Conservation (phyloP, 1,284 basidiomycete species). For the Marasmius oreades region DNA sequence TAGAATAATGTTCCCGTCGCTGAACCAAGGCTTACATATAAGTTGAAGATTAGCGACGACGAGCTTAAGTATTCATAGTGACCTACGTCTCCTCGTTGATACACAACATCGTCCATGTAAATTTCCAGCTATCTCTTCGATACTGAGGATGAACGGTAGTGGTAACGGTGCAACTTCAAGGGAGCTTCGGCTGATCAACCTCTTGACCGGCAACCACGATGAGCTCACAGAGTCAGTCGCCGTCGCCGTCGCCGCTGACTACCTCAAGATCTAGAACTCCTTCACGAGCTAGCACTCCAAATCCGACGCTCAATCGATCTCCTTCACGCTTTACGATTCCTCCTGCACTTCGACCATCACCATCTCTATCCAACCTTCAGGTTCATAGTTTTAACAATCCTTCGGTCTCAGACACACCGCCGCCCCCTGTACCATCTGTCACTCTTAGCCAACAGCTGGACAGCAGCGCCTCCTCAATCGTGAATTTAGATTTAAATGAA, state of each 20-base stretch:
- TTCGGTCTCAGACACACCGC: conserved; percentile 20
- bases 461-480: conserved; percentile 66
- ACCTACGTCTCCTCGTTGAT: conserved; percentile 10
- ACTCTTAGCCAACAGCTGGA: conserved; percentile 33
- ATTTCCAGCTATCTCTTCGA: not conserved
- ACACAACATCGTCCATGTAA: conserved; percentile 3
- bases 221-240: not conserved
- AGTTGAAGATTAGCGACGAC: conserved; percentile 9
- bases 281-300: conserved; percentile 8
- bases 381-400: conserved; percentile 35
- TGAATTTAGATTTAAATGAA: conserved; percentile 58
- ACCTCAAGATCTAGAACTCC: conserved; percentile 8
- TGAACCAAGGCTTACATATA: conserved; percentile 46
- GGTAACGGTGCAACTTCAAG: no score
- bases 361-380: conserved; percentile 42
- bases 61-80: not conserved
- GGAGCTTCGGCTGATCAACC: not conserved
- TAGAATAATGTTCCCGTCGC: conserved; percentile 56
- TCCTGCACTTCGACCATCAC: conserved; percentile 37
- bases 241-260: not conserved
- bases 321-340: conserved; percentile 32
- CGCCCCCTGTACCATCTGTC: conserved; percentile 25
- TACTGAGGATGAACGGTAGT: not conserved
- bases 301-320: conserved; percentile 3
- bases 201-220: not conserved